A percentile compares a stretch with the other conserved stretches of the same genome.
Evolutionary conservation across 1,139 yeast genomes (phyloP).

Genomic region (Meyerozyma athensensis): DNA sequence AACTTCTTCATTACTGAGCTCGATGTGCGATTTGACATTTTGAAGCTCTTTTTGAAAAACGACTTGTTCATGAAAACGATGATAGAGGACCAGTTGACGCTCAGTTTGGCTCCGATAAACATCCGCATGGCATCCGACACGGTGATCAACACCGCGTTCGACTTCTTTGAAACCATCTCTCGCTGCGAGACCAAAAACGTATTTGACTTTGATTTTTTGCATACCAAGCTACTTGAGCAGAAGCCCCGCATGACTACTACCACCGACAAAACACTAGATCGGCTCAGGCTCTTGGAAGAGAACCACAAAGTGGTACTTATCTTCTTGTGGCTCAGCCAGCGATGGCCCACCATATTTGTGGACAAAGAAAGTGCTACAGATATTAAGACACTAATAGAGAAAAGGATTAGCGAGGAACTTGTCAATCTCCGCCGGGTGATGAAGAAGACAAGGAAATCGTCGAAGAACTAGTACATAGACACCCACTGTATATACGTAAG

Average conservation of each 20-base stretch:
- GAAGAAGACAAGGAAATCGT: not conserved
- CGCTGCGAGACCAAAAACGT: conserved; percentile 35
- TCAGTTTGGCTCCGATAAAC: conserved; percentile 58
- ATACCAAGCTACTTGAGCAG: conserved; percentile 22
- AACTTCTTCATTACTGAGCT: conserved; percentile 41
- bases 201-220: conserved; percentile 39
- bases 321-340: conserved; percentile 80
- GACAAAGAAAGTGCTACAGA: conserved; percentile 74
- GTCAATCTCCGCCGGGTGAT: conserved; percentile 30
- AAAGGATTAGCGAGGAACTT: conserved; percentile 60
- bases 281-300: conserved; percentile 54
- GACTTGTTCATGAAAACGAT: conserved; percentile 21
- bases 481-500: not conserved
- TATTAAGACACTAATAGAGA: conserved; percentile 60
- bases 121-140: conserved; percentile 22
- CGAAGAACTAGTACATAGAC: not conserved
- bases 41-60: conserved; percentile 40
- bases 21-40: conserved; percentile 37
- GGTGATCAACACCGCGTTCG: conserved; percentile 23
- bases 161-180: conserved; percentile 36
- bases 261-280: conserved; percentile 24
- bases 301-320: conserved; percentile 65
- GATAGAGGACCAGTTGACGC: conserved; percentile 51
- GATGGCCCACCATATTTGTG: conserved; percentile 78
- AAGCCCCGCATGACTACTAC: conserved; percentile 18